Base-by-base conservation (phyloP, 1,139 yeast species). In the Nakaseomyces kungkrabaensis region DNA sequence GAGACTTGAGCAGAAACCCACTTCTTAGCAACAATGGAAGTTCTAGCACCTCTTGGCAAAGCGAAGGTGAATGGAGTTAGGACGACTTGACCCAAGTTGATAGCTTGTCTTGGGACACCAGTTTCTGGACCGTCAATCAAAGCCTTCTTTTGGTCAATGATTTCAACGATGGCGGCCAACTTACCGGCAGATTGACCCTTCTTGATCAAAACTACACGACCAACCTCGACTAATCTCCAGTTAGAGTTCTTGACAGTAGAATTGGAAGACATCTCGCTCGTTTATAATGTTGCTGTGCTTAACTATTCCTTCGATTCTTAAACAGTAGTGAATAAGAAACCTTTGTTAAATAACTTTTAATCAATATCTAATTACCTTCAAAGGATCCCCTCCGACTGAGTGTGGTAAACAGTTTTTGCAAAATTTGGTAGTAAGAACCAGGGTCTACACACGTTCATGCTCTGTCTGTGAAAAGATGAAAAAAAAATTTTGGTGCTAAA, bases 211-310 rank as follows among this genome's bases (percentile, higher is more conserved):
- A 90, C 96, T 73, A 94, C 88, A 81, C 98, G 96, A 75, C 99
- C 99, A 72, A 90, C 86, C 82, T 92, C 96, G 74, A 94, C 98
- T 74, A 81, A 84, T 85, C 97, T 88, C 97, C 97, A 90, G 90
- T 86, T 87, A 76, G 95, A 81, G 75, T 95, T 86, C 81, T 86
- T 85, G 76, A 90, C 94, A 72, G 85, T 78, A 73, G 95, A 72
- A 70, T 77, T 78, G 66, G 79, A 70, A 69, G 85, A 77, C 84
- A 78, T 80, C 62, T 62, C 65, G 33, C 34, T 29, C 34, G 34
- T 41, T 41, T 41, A 5, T 41, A 41, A 27, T 60, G 52, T 52
- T 55, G 54, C 56, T 51, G 48, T 55, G 50, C 51, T 50, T 51
- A 37, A 37, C 24, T 13, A 38, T 25, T 38, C 29, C 31, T 38